Conservation (phyloP, 805 yeast species). For the Kodamaea nitidulidarum region DNA sequence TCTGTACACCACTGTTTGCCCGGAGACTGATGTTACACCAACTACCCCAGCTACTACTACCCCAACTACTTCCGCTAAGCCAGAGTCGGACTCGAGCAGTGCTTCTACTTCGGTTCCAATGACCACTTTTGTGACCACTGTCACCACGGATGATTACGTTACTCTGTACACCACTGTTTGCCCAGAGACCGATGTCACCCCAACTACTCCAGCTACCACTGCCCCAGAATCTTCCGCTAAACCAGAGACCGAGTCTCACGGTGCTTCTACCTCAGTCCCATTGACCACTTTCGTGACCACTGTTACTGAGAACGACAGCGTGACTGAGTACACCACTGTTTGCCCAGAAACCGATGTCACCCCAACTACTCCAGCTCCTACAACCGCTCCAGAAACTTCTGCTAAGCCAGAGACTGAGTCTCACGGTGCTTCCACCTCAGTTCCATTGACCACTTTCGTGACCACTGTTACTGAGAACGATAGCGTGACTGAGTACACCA, state of each 20-base stretch:
- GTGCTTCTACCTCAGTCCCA: slow-evolving; percentile 5
- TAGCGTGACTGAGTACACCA: slow-evolving; percentile 16
- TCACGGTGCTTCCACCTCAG: slow-evolving; percentile 8
- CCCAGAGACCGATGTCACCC: too few relatives aligned
- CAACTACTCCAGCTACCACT: too few relatives aligned
- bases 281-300: slow-evolving; percentile 16
- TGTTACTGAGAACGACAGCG: slow-evolving; percentile 13
- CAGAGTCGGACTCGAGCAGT: too few relatives aligned
- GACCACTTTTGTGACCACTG: slow-evolving; percentile 15
- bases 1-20: too few relatives aligned
- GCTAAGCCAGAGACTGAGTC: not conserved
- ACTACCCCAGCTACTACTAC: too few relatives aligned
- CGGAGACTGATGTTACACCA: too few relatives aligned
- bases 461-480: slow-evolving; percentile 17
- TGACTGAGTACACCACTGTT: slow-evolving; percentile 19
- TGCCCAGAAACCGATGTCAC: slow-evolving; percentile 14
- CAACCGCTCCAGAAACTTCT: slow-evolving; percentile 5
- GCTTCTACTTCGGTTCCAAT: slow-evolving; percentile 9
- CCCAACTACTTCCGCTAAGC: too few relatives aligned
- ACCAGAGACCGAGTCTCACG: slow-evolving; percentile 2
- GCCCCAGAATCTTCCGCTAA: too few relatives aligned
- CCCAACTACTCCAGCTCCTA: slow-evolving; percentile 10
- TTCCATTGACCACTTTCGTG: slow-evolving; percentile 12
- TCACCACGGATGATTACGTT: slow-evolving; percentile 13
- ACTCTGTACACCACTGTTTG: slow-evolving; percentile 17